Conservation (phyloP, 768 basidiomycete genomes). For the Tephrocybe sp. region DNA sequence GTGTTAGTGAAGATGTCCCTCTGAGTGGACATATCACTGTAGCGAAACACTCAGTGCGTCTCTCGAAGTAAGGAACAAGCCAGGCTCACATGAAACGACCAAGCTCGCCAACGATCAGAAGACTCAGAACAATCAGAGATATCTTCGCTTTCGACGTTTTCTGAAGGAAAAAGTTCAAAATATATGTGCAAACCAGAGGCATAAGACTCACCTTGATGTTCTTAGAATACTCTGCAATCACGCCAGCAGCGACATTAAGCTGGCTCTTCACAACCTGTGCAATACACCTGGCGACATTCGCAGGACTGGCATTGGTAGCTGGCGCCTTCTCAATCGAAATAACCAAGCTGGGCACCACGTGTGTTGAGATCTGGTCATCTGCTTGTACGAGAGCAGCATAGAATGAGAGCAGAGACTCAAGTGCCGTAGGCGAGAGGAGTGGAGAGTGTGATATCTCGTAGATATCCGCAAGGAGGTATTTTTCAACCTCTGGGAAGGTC, state of each 20-base stretch:
- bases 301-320: constrained; percentile 53
- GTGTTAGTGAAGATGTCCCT: constrained; percentile 74
- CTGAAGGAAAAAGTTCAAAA: constrained; percentile 24
- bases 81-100: constrained; percentile 80
- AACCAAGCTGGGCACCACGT: constrained; percentile 77
- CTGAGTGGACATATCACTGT: constrained; percentile 87
- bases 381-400: constrained; percentile 81
- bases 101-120: constrained; percentile 90
- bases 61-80: constrained; percentile 4
- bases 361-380: constrained; percentile 79
- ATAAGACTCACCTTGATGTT: constrained; percentile 66
- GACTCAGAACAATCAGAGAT: constrained; percentile 72
- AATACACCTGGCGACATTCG: constrained; percentile 84
- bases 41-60: neutral
- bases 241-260: constrained; percentile 73
- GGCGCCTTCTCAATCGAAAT: constrained; percentile 63
- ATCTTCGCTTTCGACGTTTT: constrained; percentile 62
- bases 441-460: constrained; percentile 80
- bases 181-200: neutral
- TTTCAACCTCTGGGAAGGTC: constrained; percentile 78
- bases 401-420: constrained; percentile 84
- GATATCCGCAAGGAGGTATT: constrained; percentile 60
- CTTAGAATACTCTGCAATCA: constrained; percentile 84
- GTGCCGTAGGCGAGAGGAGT: constrained; percentile 68
- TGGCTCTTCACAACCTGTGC: constrained; percentile 78